Evolutionary conservation across 371 early-diverging fungal genomes (phyloP).

Genomic region (Mucor velutinosus): DNA sequence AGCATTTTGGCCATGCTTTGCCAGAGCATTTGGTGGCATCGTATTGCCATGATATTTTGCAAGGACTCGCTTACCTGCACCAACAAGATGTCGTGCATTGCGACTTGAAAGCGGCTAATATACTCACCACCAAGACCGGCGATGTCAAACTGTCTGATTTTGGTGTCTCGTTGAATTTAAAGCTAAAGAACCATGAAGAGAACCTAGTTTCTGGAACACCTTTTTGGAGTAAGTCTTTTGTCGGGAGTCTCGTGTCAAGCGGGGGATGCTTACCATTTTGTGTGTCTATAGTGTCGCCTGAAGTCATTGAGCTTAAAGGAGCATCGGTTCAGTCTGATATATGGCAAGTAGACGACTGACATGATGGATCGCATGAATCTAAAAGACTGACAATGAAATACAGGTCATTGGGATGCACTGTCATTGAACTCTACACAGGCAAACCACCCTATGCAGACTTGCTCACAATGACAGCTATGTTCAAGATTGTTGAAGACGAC

Average conservation of each 20-base stretch:
- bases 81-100: slow-evolving; percentile 86
- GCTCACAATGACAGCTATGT: slow-evolving; percentile 88
- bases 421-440: slow-evolving; percentile 88
- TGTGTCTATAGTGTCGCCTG: slow-evolving; percentile 82
- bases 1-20: slow-evolving; percentile 85
- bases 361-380: too few species aligned
- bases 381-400: neutral
- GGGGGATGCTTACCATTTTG: neutral
- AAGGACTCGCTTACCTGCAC: slow-evolving; percentile 92
- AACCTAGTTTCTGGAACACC: slow-evolving; percentile 86
- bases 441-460: slow-evolving; percentile 86
- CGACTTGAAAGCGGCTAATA: slow-evolving; percentile 97
- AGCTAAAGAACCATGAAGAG: slow-evolving; percentile 67
- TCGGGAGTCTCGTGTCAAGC: neutral
- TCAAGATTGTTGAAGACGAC: slow-evolving; percentile 89
- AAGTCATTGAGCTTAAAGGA: slow-evolving; percentile 87
- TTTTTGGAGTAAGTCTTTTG: slow-evolving; percentile 83
- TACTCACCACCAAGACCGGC: slow-evolving; percentile 92
- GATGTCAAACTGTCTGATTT: slow-evolving; percentile 95
- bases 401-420: slow-evolving; percentile 79
- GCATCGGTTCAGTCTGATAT: slow-evolving; percentile 86
- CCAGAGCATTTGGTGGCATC: slow-evolving; percentile 90
- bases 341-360: slow-evolving; percentile 51
- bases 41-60: slow-evolving; percentile 87
- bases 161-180: slow-evolving; percentile 87